Base-by-base conservation (phyloP, 306 rosid species). In the Quercus parvula region DNA sequence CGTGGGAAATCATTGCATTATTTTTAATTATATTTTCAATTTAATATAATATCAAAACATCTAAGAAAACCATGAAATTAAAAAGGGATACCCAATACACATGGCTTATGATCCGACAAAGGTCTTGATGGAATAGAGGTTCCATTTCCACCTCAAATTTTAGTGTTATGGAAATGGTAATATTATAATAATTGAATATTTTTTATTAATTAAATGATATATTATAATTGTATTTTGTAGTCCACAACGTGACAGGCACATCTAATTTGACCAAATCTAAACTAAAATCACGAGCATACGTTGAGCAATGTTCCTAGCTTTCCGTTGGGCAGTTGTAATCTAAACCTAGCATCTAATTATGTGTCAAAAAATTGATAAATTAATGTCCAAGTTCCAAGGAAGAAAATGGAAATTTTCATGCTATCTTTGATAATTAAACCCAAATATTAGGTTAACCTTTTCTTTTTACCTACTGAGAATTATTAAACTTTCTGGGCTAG, bases 41-140 rank as follows among this genome's bases (percentile, higher is more conserved):
- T 49, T 49, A 49, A 49, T 49, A 49, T 49, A 49, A 49, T 49
- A 12, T 49, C 54, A 49, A 49, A 49, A 12, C 54, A 49, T 49
- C 54, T 10, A 49, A 12, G 54, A 49, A 13, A 49, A 11, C 54
- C 54, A 12, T 49, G 54, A 49, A 49, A 49, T 2, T 12, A 49
- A 49, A 49, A 49, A 49, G 54, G 5, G 17, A 11, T 49, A 49
- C 54, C 54, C 54, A 49, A 49, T 49, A 7, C 70, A 35, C 72
- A 35, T 19, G 20, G 72, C 1, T 18, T 67, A 9, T 33, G 72
- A 35, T 67, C 75, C 64, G 80, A 75, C 79, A 75, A 73, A 73
- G 71, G 76, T 82, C 76, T 82, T 64, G 71, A 56, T 77, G 18
- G 52, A 77, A 73, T 69, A n/a, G 70, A 77, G 69, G 11, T 35